Conservation (phyloP, 2,329 filamentous ascomycete species). For the Apiospora rasikravindrae region DNA sequence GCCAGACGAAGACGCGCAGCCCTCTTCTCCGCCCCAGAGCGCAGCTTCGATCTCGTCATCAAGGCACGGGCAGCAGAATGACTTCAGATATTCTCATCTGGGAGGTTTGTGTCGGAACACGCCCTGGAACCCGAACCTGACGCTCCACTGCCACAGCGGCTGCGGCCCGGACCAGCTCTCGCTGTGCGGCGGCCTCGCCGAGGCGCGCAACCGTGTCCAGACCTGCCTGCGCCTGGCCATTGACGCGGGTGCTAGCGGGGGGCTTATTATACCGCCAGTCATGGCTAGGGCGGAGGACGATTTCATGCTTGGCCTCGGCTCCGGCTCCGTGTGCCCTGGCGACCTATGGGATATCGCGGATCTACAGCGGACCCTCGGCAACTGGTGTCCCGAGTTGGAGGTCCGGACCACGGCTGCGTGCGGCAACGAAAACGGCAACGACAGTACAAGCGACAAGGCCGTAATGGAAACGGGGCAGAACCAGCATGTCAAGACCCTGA, state of each 20-base stretch:
- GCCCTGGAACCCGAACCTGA: constrained; percentile 19
- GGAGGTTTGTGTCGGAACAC: constrained; percentile 27
- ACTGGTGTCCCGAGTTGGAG: background rate
- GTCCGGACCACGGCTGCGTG: background rate
- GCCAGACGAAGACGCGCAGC: background rate
- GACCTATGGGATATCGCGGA: background rate
- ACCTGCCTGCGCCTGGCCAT: constrained; percentile 25
- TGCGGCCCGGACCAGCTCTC: constrained; percentile 20
- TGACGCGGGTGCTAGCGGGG: constrained; percentile 19
- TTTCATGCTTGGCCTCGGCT: too few relatives aligned
- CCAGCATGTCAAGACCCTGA: background rate
- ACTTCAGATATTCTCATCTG: background rate
- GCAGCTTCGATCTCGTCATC: background rate
- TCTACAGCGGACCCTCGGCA: background rate
- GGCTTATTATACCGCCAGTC: constrained; percentile 19
- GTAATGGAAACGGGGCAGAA: background rate
- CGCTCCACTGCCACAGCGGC: constrained; percentile 21
- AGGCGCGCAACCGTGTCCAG: constrained; percentile 23
- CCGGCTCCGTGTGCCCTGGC: background rate
- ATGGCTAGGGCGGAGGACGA: background rate
- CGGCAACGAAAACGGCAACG: background rate
- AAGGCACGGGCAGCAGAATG: background rate
- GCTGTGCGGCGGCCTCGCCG: constrained; percentile 23
- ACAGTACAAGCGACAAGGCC: background rate
- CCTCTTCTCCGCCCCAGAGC: background rate